Conservation (phyloP, 2,329 filamentous ascomycete genomes). For the Microsporum audouinii region DNA sequence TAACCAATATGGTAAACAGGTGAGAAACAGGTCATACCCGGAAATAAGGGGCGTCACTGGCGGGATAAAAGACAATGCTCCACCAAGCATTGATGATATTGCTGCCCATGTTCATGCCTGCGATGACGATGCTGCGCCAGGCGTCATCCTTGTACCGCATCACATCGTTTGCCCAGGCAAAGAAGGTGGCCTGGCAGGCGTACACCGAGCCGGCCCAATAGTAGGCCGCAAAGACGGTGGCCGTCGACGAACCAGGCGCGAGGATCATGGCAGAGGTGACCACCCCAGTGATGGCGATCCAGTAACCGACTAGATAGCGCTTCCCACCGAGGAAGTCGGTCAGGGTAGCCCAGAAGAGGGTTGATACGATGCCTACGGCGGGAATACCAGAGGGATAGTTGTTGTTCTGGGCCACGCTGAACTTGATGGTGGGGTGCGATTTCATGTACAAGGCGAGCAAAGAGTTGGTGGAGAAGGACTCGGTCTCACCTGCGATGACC, state of each 20-base stretch:
- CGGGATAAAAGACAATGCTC: slow-evolving; percentile 60
- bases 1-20: neutral
- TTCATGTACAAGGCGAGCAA: slow-evolving; percentile 45
- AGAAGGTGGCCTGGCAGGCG: slow-evolving; percentile 62
- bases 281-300: slow-evolving; percentile 54
- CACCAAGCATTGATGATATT: slow-evolving; percentile 64
- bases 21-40: slow-evolving; percentile 36
- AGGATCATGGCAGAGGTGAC: slow-evolving; percentile 53
- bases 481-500: slow-evolving; percentile 58
- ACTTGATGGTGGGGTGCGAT: slow-evolving; percentile 34
- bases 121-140: slow-evolving; percentile 55
- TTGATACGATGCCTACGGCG: slow-evolving; percentile 43
- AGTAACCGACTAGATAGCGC: slow-evolving; percentile 55
- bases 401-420: slow-evolving; percentile 41
- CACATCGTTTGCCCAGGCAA: slow-evolving; percentile 64
- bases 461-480: slow-evolving; percentile 57
- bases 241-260: slow-evolving; percentile 41
- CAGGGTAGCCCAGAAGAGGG: slow-evolving; percentile 57
- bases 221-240: slow-evolving; percentile 52
- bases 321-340: slow-evolving; percentile 55
- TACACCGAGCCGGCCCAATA: slow-evolving; percentile 61
- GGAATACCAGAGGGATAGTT: slow-evolving; percentile 45
- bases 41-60: slow-evolving; percentile 55
- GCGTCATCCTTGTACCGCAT: slow-evolving; percentile 53
- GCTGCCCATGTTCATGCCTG: slow-evolving; percentile 59